phyloP scores from a whole-genome alignment of 768 basidiomycete genomes.

The Neoboletus brunneissimus region DNA sequence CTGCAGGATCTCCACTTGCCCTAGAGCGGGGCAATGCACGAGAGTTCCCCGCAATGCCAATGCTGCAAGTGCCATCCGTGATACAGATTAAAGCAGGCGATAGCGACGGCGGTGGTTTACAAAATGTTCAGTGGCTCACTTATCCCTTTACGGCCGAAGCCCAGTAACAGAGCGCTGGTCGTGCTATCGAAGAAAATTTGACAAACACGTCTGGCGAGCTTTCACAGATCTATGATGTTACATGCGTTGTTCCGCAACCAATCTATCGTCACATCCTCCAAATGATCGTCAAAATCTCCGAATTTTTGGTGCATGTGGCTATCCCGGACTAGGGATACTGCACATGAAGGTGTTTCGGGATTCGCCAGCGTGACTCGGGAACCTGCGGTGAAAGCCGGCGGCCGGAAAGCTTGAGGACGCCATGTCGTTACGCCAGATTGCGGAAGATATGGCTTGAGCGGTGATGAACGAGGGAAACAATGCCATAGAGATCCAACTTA shows the following conservation, averaged over 20 bases:
- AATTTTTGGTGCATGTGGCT: conserved; percentile 53
- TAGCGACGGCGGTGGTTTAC: not conserved
- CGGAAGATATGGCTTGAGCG: conserved; percentile 49
- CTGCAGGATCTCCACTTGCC: conserved; percentile 49
- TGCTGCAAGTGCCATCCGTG: conserved; percentile 8
- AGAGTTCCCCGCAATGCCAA: conserved; percentile 48
- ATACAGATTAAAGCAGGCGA: not conserved
- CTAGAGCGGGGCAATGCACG: conserved; percentile 53
- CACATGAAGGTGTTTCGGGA: conserved; percentile 43
- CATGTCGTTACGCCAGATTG: conserved; percentile 40
- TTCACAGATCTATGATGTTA: conserved; percentile 20
- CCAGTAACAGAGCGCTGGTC: too few species aligned
- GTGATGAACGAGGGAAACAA: conserved; percentile 1
- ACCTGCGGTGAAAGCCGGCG: conserved; percentile 43
- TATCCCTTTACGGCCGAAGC: not conserved
- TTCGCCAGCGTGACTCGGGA: conserved; percentile 49
- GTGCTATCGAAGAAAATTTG: not conserved
- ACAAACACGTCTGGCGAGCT: not conserved
- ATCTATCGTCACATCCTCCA: conserved; percentile 63
- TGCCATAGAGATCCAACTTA: conserved; percentile 34
- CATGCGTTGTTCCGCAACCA: conserved; percentile 44
- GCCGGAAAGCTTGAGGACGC: conserved; percentile 42
- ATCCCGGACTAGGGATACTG: conserved; percentile 49
- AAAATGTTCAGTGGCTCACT: too few species aligned
- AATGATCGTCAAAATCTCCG: conserved; percentile 80